Conservation (phyloP, 2,329 filamentous ascomycete species). For the Botrytis galanthina region DNA sequence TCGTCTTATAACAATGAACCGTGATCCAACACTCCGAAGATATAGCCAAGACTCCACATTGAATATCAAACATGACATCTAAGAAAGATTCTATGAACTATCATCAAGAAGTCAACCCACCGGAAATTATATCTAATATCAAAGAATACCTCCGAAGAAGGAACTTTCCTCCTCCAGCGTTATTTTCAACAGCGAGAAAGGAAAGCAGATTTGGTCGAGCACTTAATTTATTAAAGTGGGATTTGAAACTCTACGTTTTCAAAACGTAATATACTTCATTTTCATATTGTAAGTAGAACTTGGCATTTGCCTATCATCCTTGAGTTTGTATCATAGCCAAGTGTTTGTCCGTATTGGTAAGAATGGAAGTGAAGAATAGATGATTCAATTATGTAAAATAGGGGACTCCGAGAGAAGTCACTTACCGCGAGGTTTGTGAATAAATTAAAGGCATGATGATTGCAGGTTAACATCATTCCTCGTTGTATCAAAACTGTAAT, state of each 20-base stretch:
- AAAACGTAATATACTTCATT: background rate
- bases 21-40: background rate
- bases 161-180: background rate
- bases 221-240: background rate
- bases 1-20: background rate
- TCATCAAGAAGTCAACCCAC: background rate
- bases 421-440: background rate
- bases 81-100: background rate
- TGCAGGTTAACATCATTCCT: background rate
- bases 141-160: background rate
- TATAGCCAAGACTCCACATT: background rate
- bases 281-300: background rate
- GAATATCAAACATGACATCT: background rate
- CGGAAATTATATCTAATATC: background rate
- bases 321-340: background rate
- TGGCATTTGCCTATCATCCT: background rate
- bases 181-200: background rate
- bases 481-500: background rate
- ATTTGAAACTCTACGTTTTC: background rate
- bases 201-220: background rate
- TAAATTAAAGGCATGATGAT: background rate
- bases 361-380: background rate
- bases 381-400: background rate
- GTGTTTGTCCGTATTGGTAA: background rate
- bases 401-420: background rate